Evolutionary conservation across 2,329 filamentous ascomycete genomes (phyloP), one percentile per base, ranked within the genome.

Genomic region (Microsporum audouinii): DNA sequence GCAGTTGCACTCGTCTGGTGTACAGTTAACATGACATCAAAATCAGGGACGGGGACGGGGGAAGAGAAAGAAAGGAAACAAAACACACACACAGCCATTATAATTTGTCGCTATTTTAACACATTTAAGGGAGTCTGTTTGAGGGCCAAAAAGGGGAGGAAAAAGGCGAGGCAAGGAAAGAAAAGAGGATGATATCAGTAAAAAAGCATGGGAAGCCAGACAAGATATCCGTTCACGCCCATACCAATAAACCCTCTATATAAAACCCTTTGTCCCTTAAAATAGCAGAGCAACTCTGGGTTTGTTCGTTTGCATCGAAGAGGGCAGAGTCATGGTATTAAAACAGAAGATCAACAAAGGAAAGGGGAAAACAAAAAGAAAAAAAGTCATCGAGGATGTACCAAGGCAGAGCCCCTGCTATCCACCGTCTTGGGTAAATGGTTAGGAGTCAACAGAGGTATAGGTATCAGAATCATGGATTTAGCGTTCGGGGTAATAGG

Each of bases 71-170:
- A 34, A 36, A 57, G 10, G 39, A 43, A 31, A 36, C 14, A 43
- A 27, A 38, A 39, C 14, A 6, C 12, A 31, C 36, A 33, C 36
- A 33, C 10, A 36, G 56, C 39, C 56, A 58, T 58, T 58, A 43
- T 41, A 58, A 31, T 27, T 23, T 41, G 36, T 29, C 34, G 56
- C 56, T 58, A 58, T 41, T 43, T 41, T 58, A 43, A 58, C 23
- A 43, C 23, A 58, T 45, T 23, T 41, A 41, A 27, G 49, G 33
- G 14, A 7, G 14, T 43, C 17, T n/a, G 39, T 43, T 55, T 17
- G n/a, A 5, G 12, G 49, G 31, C 49, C 49, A 55, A 55, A 36
- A 55, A 49, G 0, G 17, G 31, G 23, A 47, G 3, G 14, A 41
- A 41, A 41, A 10, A n/a, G 14, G 14, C 39, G 23, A 51, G 8